Evolutionary conservation across 2,329 filamentous ascomycete genomes (phyloP), one percentile per base, ranked within the genome.

Genomic region (Teratosphaeria nubilosa): DNA sequence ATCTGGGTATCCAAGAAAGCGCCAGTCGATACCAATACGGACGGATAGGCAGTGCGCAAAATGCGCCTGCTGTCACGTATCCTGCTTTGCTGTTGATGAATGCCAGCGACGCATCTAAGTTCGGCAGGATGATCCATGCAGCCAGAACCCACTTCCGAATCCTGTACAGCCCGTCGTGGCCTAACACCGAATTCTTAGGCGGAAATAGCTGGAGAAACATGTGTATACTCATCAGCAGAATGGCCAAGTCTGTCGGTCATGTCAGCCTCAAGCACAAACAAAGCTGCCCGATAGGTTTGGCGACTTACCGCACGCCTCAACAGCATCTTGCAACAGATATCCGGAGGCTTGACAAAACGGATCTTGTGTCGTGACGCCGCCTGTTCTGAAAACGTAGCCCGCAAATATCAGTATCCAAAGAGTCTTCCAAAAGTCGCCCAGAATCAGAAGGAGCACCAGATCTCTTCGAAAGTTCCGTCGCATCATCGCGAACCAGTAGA

Each of bases 401-500:
- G 86, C 81, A 63, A 85, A 86, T 50, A 88, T 71, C 61, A 90
- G 78, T 61, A 86, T 84, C 81, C 84, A 89, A 2, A 84, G 68
- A 2, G 84, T 81, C 70, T 88, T 88, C 72, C 86, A 81, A 68
- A 88, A 80, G 70, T 91, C 87, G 64, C 86, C 86, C 60, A 84
- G 79, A 53, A 92, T 84, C 14, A 91, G 76, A 45, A 90, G 73
- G 78, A 91, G 83, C 58, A 92, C 86, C 57, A 92, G 78, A 62
- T 86, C 83, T 69, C 91, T 86, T 52, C 88, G 82, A 70, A 91
- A 91, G 62, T 80, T 84, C 66, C 86, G 81, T 63, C 83, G 80
- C 86, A 91, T 91, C 61, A 83, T 80, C 58, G 82, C 75, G 68
- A 91, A 90, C 84, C 86, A 90, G 73, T 86, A 87, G 48, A 86